A percentile compares a stretch with the other conserved stretches of the same genome.
Conservation (phyloP, 495 filamentous ascomycete genomes). For the Penicillium ucsense region DNA sequence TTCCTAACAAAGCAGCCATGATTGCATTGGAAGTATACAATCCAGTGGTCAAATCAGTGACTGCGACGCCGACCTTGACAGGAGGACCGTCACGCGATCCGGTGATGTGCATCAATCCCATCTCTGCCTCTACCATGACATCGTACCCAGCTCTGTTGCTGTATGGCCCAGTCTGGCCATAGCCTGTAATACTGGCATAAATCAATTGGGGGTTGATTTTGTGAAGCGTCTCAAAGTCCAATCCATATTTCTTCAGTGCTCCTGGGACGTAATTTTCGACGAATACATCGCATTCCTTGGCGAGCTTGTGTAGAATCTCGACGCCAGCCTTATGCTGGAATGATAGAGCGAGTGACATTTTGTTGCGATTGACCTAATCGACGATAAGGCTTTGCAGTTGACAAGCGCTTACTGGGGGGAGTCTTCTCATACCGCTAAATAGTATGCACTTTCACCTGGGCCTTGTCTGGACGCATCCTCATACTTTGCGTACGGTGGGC, state of each 20-base stretch:
- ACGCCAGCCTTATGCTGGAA: conserved; percentile 79
- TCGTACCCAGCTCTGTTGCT: conserved; percentile 87
- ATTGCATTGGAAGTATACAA: conserved; percentile 96
- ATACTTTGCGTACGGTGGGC: conserved; percentile 84
- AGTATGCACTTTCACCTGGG: conserved; percentile 91
- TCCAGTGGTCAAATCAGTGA: conserved; percentile 92
- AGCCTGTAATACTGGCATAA: conserved; percentile 63
- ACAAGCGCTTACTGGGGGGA: not conserved
- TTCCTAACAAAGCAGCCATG: conserved; percentile 80
- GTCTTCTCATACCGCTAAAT: conserved; percentile 56
- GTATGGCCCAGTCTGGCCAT: conserved; percentile 91
- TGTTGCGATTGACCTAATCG: conserved; percentile 85
- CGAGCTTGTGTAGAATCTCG: conserved; percentile 76
- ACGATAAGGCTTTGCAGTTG: not conserved
- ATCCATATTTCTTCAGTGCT: conserved; percentile 76
- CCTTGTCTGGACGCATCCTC: conserved; percentile 50
- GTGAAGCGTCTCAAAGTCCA: conserved; percentile 73
- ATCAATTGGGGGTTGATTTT: conserved; percentile 68
- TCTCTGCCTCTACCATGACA: conserved; percentile 98
- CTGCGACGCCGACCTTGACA: conserved; percentile 94
- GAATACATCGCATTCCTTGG: conserved; percentile 75
- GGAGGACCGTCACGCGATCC: conserved; percentile 79
- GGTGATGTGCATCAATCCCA: conserved; percentile 98
- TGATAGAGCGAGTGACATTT: conserved; percentile 85
- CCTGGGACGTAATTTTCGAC: conserved; percentile 97